These are phyloP conservation scores for Lactifluus echinatus DNA, from an alignment of 768 basidiomycete genomes.

Conservation along the genomic window DNA sequence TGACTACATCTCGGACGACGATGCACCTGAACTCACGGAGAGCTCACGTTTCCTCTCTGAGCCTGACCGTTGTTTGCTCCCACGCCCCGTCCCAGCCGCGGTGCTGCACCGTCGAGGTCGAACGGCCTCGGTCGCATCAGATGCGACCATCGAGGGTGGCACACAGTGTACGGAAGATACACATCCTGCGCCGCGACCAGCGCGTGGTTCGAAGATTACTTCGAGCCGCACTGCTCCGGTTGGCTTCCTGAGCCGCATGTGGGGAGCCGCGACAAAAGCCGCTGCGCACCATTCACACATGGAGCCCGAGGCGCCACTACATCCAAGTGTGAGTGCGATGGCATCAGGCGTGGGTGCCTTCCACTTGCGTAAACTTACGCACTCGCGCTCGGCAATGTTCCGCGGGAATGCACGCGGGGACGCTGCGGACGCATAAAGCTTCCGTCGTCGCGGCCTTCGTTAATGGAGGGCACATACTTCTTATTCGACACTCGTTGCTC, in stretches of 20 bases:
- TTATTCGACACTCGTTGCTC: slow-evolving; percentile 16
- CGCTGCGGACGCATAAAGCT: not conserved
- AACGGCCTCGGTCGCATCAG: slow-evolving; percentile 15
- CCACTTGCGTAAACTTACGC: slow-evolving; percentile 33
- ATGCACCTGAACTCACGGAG: slow-evolving; percentile 25
- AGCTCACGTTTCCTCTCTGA: slow-evolving; percentile 11
- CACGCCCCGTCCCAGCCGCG: slow-evolving; percentile 40
- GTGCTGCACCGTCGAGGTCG: slow-evolving; percentile 24
- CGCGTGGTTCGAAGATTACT: slow-evolving; percentile 20
- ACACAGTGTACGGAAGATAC: slow-evolving; percentile 1
- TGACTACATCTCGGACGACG: slow-evolving; percentile 34
- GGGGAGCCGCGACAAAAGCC: slow-evolving; percentile 50
- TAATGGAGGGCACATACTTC: slow-evolving; percentile 12
- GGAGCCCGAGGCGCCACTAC: slow-evolving; percentile 8
- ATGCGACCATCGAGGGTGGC: slow-evolving; percentile 17
- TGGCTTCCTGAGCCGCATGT: slow-evolving; percentile 65
- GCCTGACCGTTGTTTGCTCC: slow-evolving; percentile 30
- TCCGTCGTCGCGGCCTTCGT: not conserved
- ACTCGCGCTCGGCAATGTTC: slow-evolving; percentile 38
- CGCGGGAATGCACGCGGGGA: slow-evolving; percentile 21
- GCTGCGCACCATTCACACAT: slow-evolving; percentile 16
- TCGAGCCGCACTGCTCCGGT: slow-evolving; percentile 26
- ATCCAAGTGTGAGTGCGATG: slow-evolving; percentile 26
- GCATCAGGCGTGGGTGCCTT: slow-evolving; percentile 26
- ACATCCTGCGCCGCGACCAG: slow-evolving; percentile 3